Percentiles rank a stretch among this genome's conserved stretches.
phyloP scores from a whole-genome alignment of 345 rosid species.

The Hibiscus mutabilis region DNA sequence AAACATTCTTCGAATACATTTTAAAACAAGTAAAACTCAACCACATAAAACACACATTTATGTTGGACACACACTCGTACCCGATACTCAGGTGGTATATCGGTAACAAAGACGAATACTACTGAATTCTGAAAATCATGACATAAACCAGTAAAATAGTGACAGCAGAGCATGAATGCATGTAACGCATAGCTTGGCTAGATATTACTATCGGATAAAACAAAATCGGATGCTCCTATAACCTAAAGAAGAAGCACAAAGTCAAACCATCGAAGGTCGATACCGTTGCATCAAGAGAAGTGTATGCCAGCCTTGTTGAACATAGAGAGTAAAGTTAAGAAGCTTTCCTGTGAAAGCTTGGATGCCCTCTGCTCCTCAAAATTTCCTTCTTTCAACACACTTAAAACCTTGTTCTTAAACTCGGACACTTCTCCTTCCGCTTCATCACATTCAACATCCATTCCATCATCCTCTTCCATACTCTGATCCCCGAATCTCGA shows the following conservation, averaged over 20 bases:
- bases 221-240: neutral
- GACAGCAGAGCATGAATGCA: neutral
- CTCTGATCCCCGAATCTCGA: conserved; percentile 30
- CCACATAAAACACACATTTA: too few species aligned
- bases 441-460: conserved; percentile 32
- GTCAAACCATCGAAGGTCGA: neutral
- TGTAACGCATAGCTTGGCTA: neutral
- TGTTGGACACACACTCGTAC: neutral
- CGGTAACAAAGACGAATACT: neutral
- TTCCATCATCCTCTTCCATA: conserved; percentile 50
- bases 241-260: neutral
- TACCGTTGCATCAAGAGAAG: neutral
- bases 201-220: too few species aligned
- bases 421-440: conserved; percentile 44
- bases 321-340: conserved; percentile 66
- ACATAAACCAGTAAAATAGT: neutral
- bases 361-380: conserved; percentile 77
- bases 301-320: conserved; percentile 1
- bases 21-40: too few species aligned
- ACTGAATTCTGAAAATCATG: neutral
- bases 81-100: too few species aligned
- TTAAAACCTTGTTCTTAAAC: conserved; percentile 60
- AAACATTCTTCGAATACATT: too few species aligned
- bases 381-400: conserved; percentile 58
- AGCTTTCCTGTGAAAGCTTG: conserved; percentile 70